Percentiles rank a stretch among this genome's conserved stretches.
Evolutionary conservation across 2,329 filamentous ascomycete genomes (phyloP).

Genomic region (Arthrobotrys pseudoclavata): DNA sequence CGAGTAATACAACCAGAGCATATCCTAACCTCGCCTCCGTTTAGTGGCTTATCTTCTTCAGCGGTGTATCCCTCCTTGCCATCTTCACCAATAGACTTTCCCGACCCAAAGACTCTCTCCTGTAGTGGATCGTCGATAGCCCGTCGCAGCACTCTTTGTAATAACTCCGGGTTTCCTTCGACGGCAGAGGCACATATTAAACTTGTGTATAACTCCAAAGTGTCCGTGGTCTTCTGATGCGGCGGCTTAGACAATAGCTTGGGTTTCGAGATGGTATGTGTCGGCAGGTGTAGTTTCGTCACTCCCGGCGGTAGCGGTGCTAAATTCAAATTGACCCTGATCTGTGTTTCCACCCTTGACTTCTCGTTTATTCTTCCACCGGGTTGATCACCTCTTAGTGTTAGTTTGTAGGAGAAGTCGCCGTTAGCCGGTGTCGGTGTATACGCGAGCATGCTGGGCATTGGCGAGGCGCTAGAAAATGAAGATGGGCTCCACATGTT

Average conservation of each 20-base stretch:
- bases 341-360: slow-evolving; percentile 96
- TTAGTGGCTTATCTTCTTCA: slow-evolving; percentile 76
- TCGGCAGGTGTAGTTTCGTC: slow-evolving; percentile 85
- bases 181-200: slow-evolving; percentile 95
- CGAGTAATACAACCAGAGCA: slow-evolving; percentile 91
- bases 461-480: slow-evolving; percentile 50
- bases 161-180: slow-evolving; percentile 75
- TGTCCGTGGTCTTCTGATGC: slow-evolving; percentile 77
- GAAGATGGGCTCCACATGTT: slow-evolving; percentile 57
- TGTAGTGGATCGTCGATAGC: slow-evolving; percentile 67
- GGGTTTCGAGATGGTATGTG: slow-evolving; percentile 92
- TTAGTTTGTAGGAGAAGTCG: slow-evolving; percentile 46
- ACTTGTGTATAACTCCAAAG: slow-evolving; percentile 81
- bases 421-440: slow-evolving; percentile 30
- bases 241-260: slow-evolving; percentile 84
- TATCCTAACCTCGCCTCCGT: slow-evolving; percentile 94
- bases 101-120: slow-evolving; percentile 62
- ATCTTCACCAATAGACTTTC: slow-evolving; percentile 63
- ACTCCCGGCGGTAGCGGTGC: slow-evolving; percentile 81
- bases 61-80: slow-evolving; percentile 65
- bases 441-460: slow-evolving; percentile 49
- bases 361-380: slow-evolving; percentile 69
- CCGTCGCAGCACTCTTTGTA: slow-evolving; percentile 74
- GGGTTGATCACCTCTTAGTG: slow-evolving; percentile 69
- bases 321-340: slow-evolving; percentile 85